Evolutionary conservation across 2,329 filamentous ascomycete species (phyloP), one percentile per base, ranked within the genome.

Genomic region (Cladosporium colombiae): DNA sequence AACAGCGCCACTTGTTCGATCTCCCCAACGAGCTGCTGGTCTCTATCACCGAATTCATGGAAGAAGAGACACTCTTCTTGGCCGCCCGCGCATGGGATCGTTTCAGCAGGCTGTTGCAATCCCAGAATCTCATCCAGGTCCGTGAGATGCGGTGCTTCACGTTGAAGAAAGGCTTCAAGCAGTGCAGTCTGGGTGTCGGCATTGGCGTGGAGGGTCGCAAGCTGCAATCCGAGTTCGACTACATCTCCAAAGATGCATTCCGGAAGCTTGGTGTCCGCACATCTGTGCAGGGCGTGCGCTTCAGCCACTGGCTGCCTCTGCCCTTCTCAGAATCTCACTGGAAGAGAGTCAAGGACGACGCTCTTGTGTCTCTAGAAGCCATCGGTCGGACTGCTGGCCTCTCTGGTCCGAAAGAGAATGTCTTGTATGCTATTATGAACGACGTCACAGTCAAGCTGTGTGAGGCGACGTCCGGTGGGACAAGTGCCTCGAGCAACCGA

Each of bases 111-210:
- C 31, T 71, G 14, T 57, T 70, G 40, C 66, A 59, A 10, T 23
- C 53, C 13, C 66, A 70, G 64, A 70, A 71, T 61, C 58, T 71
- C 49, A 52, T 72, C 53, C 62, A 65, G 13, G 68, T 62, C 23
- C 70, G 70, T 44, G 69, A 72, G 40, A 63, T 73, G 55, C 68
- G 70, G 44, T 72, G 69, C 68, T 72, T 72, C 64, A 68, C 69
- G 5, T 62, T 72, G 16, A 73, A 71, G 63, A 57, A 65, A 16
- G 68, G 69, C 58, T 72, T 70, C 62, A 66, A 66, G 27, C 62
- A 65, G 37, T 60, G 64, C 14, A 58, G 66, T 13, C 65, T 72
- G 5, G 70, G 70, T n/a, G 65, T 73, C 5, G 70, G 70, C 35
- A 67, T 73, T 6, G 53, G 65, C 16, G 37, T 71, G 49, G 21